Conservation (phyloP, 345 rosid genomes). For the Sonneratia caseolaris region DNA sequence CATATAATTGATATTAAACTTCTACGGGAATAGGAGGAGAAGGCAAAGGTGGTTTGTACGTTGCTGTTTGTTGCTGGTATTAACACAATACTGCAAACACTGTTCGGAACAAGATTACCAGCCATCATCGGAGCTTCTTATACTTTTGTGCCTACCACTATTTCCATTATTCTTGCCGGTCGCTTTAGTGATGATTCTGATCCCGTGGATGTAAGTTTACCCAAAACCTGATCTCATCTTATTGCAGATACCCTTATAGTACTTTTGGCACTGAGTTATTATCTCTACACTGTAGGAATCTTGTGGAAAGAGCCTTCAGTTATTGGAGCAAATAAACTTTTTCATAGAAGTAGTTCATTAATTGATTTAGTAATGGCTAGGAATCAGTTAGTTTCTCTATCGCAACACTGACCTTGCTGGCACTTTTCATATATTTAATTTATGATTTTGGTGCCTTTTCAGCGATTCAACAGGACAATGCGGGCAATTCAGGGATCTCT, state of each 20-base stretch:
- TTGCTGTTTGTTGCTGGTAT: constrained; percentile 91
- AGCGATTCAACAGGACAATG: constrained; percentile 78
- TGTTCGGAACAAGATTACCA: constrained; percentile 86
- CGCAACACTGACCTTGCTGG: neutral
- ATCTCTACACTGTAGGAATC: neutral
- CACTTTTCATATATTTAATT: neutral
- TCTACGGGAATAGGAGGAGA: constrained; percentile 57
- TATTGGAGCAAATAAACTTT: neutral
- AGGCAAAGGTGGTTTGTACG: constrained; percentile 88
- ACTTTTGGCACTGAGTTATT: neutral
- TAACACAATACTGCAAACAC: constrained; percentile 75
- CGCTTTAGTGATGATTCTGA: constrained; percentile 55
- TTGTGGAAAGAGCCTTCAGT: neutral
- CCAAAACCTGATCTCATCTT: neutral
- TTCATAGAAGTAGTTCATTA: neutral
- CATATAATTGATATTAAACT: neutral
- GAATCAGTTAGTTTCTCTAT: neutral
- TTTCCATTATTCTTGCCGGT: constrained; percentile 83
- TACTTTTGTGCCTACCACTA: constrained; percentile 84
- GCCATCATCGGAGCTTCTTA: constrained; percentile 89
- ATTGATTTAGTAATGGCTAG: neutral
- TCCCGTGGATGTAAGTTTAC: constrained; percentile 54
- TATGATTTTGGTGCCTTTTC: constrained; percentile 17
- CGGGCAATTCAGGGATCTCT: constrained; percentile 94
- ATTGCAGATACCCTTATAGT: neutral